Base-by-base conservation (phyloP, 1,284 basidiomycete genomes). In the Leucoagaricus sp. region DNA sequence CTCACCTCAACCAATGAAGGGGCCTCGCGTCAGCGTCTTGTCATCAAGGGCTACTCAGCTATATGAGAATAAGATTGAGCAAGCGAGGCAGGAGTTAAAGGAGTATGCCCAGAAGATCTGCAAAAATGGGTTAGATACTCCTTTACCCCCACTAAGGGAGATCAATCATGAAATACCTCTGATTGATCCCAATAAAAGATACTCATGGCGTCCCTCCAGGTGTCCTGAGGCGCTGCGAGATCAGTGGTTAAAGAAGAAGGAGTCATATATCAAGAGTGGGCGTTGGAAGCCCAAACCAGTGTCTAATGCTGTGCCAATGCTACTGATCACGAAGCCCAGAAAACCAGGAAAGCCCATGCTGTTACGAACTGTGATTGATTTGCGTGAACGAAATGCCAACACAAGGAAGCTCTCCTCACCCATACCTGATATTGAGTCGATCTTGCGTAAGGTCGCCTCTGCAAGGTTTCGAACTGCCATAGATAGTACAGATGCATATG, bases 161-260 rank as follows among this genome's bases (percentile, higher is more conserved):
- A 73, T 75, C 2, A 75, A 75, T 34, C 72, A 75, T 25, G 25
- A 36, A 0, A 72, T 74, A 0, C 71, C 68, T 0, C 31, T 75
- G 2, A 69, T 74, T 12, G 65, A 75, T 31, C 57, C 64, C 12
- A 41, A 41, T 0, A 61, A 61, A n/a, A 49, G 67, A 0, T 72
- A 72, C 44, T 62, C 64, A n/a, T n/a, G n/a, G n/a, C n/a, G 61
- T 0, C 62, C 65, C 0, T 65, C 65, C 0, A 4, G 50, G 0
- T 74, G 71, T 45, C 70, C 70, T 7, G 68, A 74, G 17, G 62
- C 62, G 0, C 51, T 74, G 1, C 0, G 59, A 0, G 48, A 59
- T 0, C 66, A 67, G 13, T 75, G 72, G 71, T 40, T 21, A 1
- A 60, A 59, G 4, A 73, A 74, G 29, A 40, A 58, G 0, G 57